Evolutionary conservation across 1,284 basidiomycete genomes (phyloP), one percentile per base, ranked within the genome.

Genomic region (Moniliophthora roreri): DNA sequence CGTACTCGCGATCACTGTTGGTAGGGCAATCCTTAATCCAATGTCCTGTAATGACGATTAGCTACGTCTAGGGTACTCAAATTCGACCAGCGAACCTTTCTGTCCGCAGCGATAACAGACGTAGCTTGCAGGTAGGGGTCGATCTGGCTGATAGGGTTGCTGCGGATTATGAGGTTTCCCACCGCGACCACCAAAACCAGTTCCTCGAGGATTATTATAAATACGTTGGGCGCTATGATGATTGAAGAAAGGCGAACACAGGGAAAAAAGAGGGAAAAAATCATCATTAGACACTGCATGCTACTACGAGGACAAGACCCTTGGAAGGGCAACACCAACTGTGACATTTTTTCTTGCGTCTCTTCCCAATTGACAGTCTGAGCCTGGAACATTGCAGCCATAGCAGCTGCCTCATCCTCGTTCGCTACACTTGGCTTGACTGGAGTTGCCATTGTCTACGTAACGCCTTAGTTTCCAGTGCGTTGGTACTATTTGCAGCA

Each of bases 11-110:
- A 68, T 99, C 93, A 62, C 92, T 94, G 68, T 98, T 98, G 3
- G 94, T 97, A 0, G 97, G 97, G 67, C 97, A 99, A 60, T 97
- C 93, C 69, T 99, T 96, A 60, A 99, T 99, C 97, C 97, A 99
- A 66, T 99, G 97, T 26, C 95, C 93, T 95, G 69, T 1, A 49
- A 46, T 34, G n/a, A 49, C 4, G 54, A 48, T 32, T 32, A 32
- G 28, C 11, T 32, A 6, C 28, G 11, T 34, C 52, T 45, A 59
- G 53, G 41, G 62, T 44, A 58, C 46, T 53, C 32, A 50, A 50
- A 48, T 35, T 41, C 23, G 16, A 32, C 42, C 37, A 24, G 64
- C 85, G 55, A 64, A 94, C 93, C 95, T 84, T 98, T 97, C 72
- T 97, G 91, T 39, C 95, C 95, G 72, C 97, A 99, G 37, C 97